Conservation (phyloP, 306 rosid genomes). For the Betula pendula region DNA sequence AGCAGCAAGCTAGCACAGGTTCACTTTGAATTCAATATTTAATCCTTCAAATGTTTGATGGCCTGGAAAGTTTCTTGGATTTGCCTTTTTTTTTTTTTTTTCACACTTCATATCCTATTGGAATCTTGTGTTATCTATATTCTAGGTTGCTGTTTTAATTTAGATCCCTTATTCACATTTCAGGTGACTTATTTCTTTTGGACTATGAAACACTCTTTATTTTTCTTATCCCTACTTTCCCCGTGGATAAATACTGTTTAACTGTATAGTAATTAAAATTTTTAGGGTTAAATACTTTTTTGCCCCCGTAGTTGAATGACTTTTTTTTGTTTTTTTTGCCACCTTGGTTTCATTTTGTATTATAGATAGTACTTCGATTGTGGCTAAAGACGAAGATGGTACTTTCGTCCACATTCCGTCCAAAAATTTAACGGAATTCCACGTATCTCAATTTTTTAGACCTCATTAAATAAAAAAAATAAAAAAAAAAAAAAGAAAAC, state of each 20-base stretch:
- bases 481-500: too few species aligned
- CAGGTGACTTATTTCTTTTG: background rate
- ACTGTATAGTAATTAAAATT: background rate
- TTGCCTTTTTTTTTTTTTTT: background rate
- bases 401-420: too few species aligned
- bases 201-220: background rate
- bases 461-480: too few species aligned
- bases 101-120: background rate
- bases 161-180: background rate
- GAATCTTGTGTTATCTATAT: background rate
- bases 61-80: constrained; percentile 2
- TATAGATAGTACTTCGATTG: too few species aligned
- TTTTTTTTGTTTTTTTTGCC: too few species aligned
- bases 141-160: constrained; percentile 3
- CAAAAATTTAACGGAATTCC: too few species aligned
- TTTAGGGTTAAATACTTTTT: too few species aligned
- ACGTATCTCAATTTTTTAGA: too few species aligned
- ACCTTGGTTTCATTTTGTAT: too few species aligned
- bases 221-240: background rate
- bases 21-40: constrained; percentile 21
- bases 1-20: constrained; percentile 98
- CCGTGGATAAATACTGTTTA: background rate
- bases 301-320: too few species aligned
- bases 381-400: too few species aligned
- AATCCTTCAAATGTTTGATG: constrained; percentile 2